These are phyloP conservation scores for Tremella fuciformis DNA, from an alignment of 768 basidiomycete species.

Conservation along the genomic window DNA sequence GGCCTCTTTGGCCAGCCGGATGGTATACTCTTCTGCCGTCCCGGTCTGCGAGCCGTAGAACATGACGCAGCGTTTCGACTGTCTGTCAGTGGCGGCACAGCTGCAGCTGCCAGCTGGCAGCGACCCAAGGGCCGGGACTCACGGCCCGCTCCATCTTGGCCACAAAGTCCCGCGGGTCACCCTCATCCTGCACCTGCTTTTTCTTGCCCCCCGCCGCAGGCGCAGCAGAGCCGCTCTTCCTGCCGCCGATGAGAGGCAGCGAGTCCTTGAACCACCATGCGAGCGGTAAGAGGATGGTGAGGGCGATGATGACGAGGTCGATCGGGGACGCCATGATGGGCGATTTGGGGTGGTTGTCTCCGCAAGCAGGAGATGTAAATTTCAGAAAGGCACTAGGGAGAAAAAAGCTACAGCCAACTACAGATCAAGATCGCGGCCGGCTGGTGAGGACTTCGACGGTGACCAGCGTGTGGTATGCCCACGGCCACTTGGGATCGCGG, in stretches of 20 bases:
- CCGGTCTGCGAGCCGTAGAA: constrained; percentile 96
- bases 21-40: constrained; percentile 58
- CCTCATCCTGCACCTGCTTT: constrained; percentile 61
- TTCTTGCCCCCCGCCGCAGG: constrained; percentile 1
- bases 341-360: background rate
- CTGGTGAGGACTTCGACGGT: no score
- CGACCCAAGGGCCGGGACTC: constrained; percentile 50
- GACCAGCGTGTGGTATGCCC: no score
- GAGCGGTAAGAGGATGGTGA: constrained; percentile 55
- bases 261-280: constrained; percentile 44
- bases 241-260: constrained; percentile 44
- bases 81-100: background rate
- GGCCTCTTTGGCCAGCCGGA: constrained; percentile 91
- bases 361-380: no score
- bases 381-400: no score
- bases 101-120: background rate
- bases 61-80: constrained; percentile 27
- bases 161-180: constrained; percentile 90
- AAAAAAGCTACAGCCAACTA: no score
- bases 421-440: no score
- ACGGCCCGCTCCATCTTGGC: constrained; percentile 92
- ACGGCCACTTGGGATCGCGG: no score
- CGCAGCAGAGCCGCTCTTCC: constrained; percentile 10
- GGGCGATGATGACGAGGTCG: constrained; percentile 50
- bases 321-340: constrained; percentile 47